A percentile compares a stretch with the other conserved stretches of the same genome.
Conservation (phyloP, 2,329 filamentous ascomycete genomes). For the Aspergillus ochraceus region DNA sequence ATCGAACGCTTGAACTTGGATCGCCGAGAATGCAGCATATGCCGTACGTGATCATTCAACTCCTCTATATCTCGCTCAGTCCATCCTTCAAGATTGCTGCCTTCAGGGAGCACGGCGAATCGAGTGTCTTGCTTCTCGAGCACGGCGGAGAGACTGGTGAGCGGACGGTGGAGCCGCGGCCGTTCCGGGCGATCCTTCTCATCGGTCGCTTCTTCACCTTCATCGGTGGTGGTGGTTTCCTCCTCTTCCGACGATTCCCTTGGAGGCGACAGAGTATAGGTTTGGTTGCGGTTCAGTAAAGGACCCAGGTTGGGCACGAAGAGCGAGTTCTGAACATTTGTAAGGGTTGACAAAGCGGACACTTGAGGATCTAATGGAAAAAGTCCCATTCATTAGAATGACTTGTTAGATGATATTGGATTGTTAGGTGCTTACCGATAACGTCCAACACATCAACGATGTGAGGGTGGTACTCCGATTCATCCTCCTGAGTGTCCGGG, state of each 20-base stretch:
- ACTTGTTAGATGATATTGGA: background rate
- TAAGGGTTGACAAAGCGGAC: constrained; percentile 77
- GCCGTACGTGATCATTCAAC: constrained; percentile 81
- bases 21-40: constrained; percentile 80
- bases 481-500: constrained; percentile 12
- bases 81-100: constrained; percentile 72
- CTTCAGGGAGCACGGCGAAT: constrained; percentile 78
- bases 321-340: constrained; percentile 86
- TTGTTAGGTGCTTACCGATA: constrained; percentile 54
- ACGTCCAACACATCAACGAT: constrained; percentile 69
- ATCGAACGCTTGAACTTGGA: constrained; percentile 76
- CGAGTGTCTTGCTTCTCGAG: constrained; percentile 69
- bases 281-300: constrained; percentile 73
- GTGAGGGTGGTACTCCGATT: constrained; percentile 58
- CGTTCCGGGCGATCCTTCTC: constrained; percentile 29
- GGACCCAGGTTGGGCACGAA: constrained; percentile 80
- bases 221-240: constrained; percentile 26
- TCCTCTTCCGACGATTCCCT: constrained; percentile 30
- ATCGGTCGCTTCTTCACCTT: constrained; percentile 24
- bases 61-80: constrained; percentile 70
- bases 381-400: background rate
- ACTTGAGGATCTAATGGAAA: constrained; percentile 70
- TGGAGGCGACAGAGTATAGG: constrained; percentile 67
- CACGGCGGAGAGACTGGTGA: constrained; percentile 65
- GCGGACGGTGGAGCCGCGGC: constrained; percentile 33